Conservation (phyloP, 139 green algal species). For the Ostreobium quekettii region DNA sequence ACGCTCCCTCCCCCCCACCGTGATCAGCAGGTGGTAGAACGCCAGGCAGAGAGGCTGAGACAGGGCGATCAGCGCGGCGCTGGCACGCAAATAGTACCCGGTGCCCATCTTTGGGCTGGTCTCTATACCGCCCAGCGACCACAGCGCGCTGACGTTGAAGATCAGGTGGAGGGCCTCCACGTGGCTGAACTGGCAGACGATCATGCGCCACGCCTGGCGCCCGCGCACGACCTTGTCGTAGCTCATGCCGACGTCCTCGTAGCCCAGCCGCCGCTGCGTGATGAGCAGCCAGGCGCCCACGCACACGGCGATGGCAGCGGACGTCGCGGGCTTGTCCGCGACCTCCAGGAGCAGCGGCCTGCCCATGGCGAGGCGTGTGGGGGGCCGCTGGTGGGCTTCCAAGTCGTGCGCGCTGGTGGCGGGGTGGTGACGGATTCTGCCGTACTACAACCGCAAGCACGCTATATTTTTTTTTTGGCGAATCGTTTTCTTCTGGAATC, state of each 20-base stretch:
- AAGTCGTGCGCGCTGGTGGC: no score
- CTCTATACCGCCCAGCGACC: slow-evolving; percentile 30
- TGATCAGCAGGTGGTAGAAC: slow-evolving; percentile 38
- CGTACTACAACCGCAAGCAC: no score
- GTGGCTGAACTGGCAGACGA: slow-evolving; percentile 44
- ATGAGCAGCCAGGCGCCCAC: slow-evolving; percentile 34
- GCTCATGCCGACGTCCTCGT: slow-evolving; percentile 46
- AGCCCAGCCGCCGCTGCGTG: slow-evolving; percentile 22
- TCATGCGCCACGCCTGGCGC: slow-evolving; percentile 41
- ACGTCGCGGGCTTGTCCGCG: slow-evolving; percentile 22
- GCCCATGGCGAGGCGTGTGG: no score
- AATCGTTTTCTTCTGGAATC: no score
- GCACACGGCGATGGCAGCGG: slow-evolving; percentile 24
- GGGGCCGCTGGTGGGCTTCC: no score
- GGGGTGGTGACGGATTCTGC: no score
- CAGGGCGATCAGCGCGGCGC: slow-evolving; percentile 36
- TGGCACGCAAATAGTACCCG: slow-evolving; percentile 39
- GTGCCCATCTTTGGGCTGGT: neutral
- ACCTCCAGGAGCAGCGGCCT: slow-evolving; percentile 19
- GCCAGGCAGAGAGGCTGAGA: slow-evolving; percentile 35
- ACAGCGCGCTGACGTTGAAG: slow-evolving; percentile 58
- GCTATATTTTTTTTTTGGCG: no score
- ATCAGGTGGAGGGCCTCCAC: slow-evolving; percentile 52
- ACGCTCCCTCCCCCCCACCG: slow-evolving; percentile 21
- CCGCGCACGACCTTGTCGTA: slow-evolving; percentile 45